Evolutionary conservation across 1,139 yeast species (phyloP).

Genomic region (Saccharomycopsis hybrid): DNA sequence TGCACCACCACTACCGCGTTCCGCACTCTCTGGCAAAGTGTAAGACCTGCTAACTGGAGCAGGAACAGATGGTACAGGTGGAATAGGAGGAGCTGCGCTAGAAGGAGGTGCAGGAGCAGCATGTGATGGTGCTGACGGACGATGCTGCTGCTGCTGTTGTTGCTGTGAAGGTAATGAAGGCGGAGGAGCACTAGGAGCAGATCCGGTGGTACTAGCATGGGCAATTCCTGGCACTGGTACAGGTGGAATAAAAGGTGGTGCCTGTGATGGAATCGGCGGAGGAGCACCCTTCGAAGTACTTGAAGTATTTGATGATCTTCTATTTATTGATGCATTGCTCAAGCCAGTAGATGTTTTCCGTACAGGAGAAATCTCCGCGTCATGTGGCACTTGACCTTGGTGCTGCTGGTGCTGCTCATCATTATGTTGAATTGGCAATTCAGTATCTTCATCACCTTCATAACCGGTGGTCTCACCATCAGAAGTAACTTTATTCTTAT

Average conservation of each 20-base stretch:
- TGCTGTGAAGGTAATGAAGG: conserved; percentile 26
- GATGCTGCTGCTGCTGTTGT: conserved; percentile 3
- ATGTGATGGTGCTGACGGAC: conserved; percentile 22
- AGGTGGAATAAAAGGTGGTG: conserved; percentile 23
- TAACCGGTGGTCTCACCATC: conserved; percentile 38
- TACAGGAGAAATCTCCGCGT: too few relatives aligned
- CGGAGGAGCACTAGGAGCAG: conserved; percentile 22
- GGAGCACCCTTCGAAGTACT: conserved; percentile 13
- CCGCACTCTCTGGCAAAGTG: conserved; percentile 6
- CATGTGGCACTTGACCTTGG: too few relatives aligned
- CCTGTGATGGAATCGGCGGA: conserved; percentile 19
- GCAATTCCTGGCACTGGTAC: conserved; percentile 21
- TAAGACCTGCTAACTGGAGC: conserved; percentile 19
- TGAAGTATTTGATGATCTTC: neutral
- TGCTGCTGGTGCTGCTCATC: neutral
- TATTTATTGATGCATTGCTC: too few relatives aligned
- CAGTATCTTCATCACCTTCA: conserved; percentile 47
- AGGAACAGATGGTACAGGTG: conserved; percentile 14
- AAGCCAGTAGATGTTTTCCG: too few relatives aligned
- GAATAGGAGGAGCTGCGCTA: conserved; percentile 19
- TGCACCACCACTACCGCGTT: neutral
- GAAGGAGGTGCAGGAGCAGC: conserved; percentile 22
- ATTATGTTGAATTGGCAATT: conserved; percentile 19
- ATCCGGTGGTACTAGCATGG: conserved; percentile 24
- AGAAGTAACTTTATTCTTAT: conserved; percentile 21